Evolutionary conservation across 2,329 filamentous ascomycete species (phyloP), one percentile per base, ranked within the genome.

Genomic region (Pyrenochaeta sp.): DNA sequence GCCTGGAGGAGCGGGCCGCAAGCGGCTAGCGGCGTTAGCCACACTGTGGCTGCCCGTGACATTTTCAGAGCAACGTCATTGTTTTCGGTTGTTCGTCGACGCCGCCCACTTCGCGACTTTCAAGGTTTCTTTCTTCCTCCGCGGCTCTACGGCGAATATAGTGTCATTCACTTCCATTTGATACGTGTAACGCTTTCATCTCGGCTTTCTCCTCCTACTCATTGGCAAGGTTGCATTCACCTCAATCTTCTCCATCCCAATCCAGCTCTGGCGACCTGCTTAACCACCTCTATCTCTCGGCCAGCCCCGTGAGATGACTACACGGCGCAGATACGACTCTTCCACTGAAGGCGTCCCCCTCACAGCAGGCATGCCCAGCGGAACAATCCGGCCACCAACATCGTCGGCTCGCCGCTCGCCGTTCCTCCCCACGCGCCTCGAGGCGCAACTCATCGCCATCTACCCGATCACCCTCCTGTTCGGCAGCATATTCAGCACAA

Each of bases 381-480:
- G 57, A 32, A 62, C 66, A n/a, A 63, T 67, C 20, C 69, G 63
- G 18, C 45, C 56, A 7, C 59, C 59, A 21, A 70, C 63, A 14
- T 61, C 65, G 17, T 60, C 64, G 17, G 60, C 62, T n/a, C 56
- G 64, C 7, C 73, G 71, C 53, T 80, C 81, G 31, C 88, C 90
- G 2, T 86, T 85, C 75, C 81, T 92, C 2, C 90, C 90, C 4
- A 92, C 90, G 2, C 81, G 83, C 7, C 80, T 88, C 67, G 90
- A 96, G 72, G 77, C 82, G 20, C 66, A 85, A 50, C 79, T 88
- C 18, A 83, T 97, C 27, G 63, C 78, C 44, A 78, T 91, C 55
- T 98, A 97, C 78, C 94, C 94, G 3, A 66, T 80, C 21, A 88
- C 93, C 6, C 87, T 99, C 52, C 60, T 92, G 49, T 84, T 97